These are phyloP conservation scores for Candida endomychidarum DNA, from an alignment of 805 yeast species.

Conservation along the genomic window DNA sequence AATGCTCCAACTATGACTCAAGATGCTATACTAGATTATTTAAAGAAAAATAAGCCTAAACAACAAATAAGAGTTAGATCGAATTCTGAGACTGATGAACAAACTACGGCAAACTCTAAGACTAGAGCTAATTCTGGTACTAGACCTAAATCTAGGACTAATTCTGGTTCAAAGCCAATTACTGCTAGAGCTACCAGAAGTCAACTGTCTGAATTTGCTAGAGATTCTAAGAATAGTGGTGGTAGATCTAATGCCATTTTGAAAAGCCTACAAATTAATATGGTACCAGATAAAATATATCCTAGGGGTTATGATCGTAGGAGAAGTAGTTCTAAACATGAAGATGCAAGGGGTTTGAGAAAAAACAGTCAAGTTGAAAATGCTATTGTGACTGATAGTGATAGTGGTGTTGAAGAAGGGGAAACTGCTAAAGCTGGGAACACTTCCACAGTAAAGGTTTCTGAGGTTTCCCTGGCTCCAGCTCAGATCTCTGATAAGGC, in stretches of 20 bases:
- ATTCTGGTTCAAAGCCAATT: conserved; percentile 1
- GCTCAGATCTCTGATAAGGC: too few relatives aligned
- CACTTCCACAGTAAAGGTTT: too few relatives aligned
- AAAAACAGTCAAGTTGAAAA: conserved; percentile 4
- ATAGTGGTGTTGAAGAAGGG: not conserved
- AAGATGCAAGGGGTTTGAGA: not conserved
- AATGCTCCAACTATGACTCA: conserved; percentile 1
- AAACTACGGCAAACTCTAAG: too few relatives aligned
- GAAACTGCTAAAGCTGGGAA: not conserved
- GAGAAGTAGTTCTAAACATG: conserved; percentile 2
- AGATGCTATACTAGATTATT: conserved; percentile 6
- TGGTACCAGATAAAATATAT: conserved; percentile 13
- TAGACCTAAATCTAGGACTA: conserved; percentile 1
- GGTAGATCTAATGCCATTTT: conserved; percentile 4
- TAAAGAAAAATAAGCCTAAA: conserved; percentile 6
- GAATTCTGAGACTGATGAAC: conserved; percentile 3
- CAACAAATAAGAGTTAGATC: not conserved
- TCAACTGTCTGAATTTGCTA: not conserved
- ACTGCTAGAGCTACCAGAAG: not conserved
- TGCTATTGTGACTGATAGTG: not conserved
- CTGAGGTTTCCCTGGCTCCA: too few relatives aligned
- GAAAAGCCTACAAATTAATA: conserved; percentile 12
- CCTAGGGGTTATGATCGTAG: conserved; percentile 5
- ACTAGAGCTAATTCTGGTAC: too few relatives aligned
- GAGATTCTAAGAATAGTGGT: not conserved